Conservation (phyloP, 768 basidiomycete genomes). For the Cystobasidium tubakii region DNA sequence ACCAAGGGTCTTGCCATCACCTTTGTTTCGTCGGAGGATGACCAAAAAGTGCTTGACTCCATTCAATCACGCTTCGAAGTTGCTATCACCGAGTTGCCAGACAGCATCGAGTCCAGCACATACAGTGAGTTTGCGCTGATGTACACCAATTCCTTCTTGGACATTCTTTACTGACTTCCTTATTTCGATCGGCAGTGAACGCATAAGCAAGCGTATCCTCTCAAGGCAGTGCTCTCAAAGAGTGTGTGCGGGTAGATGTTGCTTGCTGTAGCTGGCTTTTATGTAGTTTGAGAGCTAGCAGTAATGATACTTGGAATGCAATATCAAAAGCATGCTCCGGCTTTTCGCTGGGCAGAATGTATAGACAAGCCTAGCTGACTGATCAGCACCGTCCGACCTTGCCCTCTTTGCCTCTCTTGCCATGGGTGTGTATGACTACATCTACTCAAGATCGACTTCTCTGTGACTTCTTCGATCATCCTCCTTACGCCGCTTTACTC, state of each 20-base stretch:
- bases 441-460: no score
- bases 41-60: slow-evolving; percentile 85
- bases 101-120: slow-evolving; percentile 84
- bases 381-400: no score
- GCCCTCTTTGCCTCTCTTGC: no score
- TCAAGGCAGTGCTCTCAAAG: not conserved
- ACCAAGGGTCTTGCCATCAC: slow-evolving; percentile 99
- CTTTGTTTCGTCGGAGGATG: slow-evolving; percentile 84
- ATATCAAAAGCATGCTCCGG: not conserved
- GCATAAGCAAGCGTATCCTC: slow-evolving; percentile 22
- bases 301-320: not conserved
- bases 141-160: not conserved
- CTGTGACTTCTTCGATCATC: not conserved
- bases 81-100: slow-evolving; percentile 88
- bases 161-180: not conserved
- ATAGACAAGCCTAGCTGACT: not conserved
- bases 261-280: not conserved
- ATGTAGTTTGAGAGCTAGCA: not conserved
- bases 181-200: no score
- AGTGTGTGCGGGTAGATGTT: no score
- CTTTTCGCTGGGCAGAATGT: not conserved
- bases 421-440: no score
- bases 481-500: not conserved
- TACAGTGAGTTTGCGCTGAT: slow-evolving; percentile 66
- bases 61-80: slow-evolving; percentile 98